Evolutionary conservation across 345 rosid species (phyloP), one percentile per base, ranked within the genome.

Genomic region (Heritiera fomes): DNA sequence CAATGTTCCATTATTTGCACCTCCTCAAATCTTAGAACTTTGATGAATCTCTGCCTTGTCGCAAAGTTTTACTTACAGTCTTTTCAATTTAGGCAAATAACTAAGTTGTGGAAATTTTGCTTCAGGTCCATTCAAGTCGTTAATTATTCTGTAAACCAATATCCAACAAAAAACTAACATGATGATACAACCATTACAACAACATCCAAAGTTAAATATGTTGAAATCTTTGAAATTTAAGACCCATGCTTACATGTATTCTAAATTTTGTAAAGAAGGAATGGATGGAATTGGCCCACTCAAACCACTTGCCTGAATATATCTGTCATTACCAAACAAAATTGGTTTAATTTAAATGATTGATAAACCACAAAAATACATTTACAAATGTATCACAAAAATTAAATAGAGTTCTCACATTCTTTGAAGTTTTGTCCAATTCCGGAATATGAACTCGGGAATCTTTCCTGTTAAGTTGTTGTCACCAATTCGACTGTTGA

Each of bases 401-500:
- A 23, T 23, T 23, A 52, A 45, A 23, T 47, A 46, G 56, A 13
- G 7, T 7, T 11, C 92, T 86, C 84, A 92, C 97, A 92, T 10
- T 79, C 12, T 77, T 0, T 0, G 3, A 3, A 90, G 86, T 6
- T 53, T 41, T 61, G 77, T 86, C 94, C 88, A 90, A 40, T 85
- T 89, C 66, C 78, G 79, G 43, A 92, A 71, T 3, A 50, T 84
- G 79, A 88, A 86, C 66, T 82, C 17, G 0, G 94, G 97, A 69
- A 92, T 88, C 3, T 50, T 20, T 17, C 92, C 93, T 0, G 65
- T 83, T 72, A 92, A 90, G 11, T 69, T 60, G 78, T 88, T 90
- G 73, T 89, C 94, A 72, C 87, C 41, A 8, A 90, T 77, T 47
- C 88, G 84, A n/a, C 94, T 90, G 79, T 59, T 66, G 70, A 20